A percentile compares a stretch with the other conserved stretches of the same genome.
These are phyloP conservation scores for Ophryocystis elektroscirrha DNA, from an alignment of 169 alveolate genomes.

Conservation along the genomic window DNA sequence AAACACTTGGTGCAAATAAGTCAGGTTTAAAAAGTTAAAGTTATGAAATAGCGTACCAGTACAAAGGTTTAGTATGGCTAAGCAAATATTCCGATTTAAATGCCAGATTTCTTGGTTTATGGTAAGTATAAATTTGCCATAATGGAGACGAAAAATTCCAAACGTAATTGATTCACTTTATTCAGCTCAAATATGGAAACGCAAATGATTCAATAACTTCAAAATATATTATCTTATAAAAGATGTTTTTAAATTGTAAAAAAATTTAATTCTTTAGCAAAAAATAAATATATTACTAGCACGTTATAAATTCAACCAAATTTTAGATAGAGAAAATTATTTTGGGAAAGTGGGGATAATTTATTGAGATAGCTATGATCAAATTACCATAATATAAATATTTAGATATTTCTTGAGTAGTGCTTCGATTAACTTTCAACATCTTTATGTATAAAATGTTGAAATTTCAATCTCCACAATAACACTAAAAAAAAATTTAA, in stretches of 20 bases:
- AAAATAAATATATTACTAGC: not conserved
- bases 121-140: too few species aligned
- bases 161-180: too few species aligned
- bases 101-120: too few species aligned
- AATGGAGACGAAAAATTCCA: too few species aligned
- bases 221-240: constrained; percentile 25
- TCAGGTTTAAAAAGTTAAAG: not conserved
- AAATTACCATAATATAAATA: not conserved
- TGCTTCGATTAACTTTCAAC: not conserved
- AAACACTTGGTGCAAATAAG: not conserved
- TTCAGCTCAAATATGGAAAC: too few species aligned
- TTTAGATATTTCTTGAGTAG: not conserved
- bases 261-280: not conserved
- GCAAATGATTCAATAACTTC: not conserved
- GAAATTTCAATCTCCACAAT: constrained; percentile 7
- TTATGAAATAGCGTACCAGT: not conserved
- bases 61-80: not conserved
- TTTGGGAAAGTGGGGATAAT: not conserved
- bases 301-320: not conserved
- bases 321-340: not conserved
- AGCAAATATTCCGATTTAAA: too few species aligned
- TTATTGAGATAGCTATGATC: not conserved
- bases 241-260: constrained; percentile 32
- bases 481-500: not conserved
- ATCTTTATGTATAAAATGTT: constrained; percentile 11